Evolutionary conservation across 371 early-diverging fungal genomes (phyloP), one percentile per base, ranked within the genome.

Genomic region (Choanephora cucurbitarum): DNA sequence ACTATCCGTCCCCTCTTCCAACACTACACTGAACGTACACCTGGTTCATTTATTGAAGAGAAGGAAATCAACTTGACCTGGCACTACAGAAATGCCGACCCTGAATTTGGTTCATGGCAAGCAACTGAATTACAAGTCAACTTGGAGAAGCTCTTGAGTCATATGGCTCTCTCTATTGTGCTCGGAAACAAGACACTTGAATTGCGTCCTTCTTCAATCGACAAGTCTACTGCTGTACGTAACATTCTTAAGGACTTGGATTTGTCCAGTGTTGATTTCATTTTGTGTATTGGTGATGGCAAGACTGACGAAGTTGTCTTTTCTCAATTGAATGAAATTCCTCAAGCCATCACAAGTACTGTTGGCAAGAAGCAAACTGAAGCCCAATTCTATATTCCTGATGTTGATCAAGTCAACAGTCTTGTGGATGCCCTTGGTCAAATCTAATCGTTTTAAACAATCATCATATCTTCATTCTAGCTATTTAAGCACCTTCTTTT

Each of bases 361-460:
- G 97, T 98, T 6, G 98, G 97, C 13, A 93, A 94, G 78, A 98
- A 98, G 64, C 91, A 91, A 67, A 95, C 98, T 0, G 94, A 94
- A 60, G 97, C 98, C 33, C 84, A 83, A 56, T 91, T 80, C 64
- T 96, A 88, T 59, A 80, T 96, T 47, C 90, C 91, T 5, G 75
- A 75, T 58, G 85, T 85, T 10, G 73, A 70, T 18, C 78, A 86
- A 49, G 88, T 90, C 13, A 81, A 82, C 54, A 75, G 62, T n/a
- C 62, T 90, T 43, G 63, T 87, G 14, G 79, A 73, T 34, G 73
- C 73, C 37, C 63, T 84, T 46, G 79, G 77, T 19, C 62, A 72
- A 54, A 37, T 57, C 15, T 60, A 50, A 55, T 48, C 31, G 33
- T n/a, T 13, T 13, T 41, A 41, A 18, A 41, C 6, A 14, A 41